phyloP scores from a whole-genome alignment of 768 basidiomycete genomes.

The Tylopilus plumbeoviolaceoides region DNA sequence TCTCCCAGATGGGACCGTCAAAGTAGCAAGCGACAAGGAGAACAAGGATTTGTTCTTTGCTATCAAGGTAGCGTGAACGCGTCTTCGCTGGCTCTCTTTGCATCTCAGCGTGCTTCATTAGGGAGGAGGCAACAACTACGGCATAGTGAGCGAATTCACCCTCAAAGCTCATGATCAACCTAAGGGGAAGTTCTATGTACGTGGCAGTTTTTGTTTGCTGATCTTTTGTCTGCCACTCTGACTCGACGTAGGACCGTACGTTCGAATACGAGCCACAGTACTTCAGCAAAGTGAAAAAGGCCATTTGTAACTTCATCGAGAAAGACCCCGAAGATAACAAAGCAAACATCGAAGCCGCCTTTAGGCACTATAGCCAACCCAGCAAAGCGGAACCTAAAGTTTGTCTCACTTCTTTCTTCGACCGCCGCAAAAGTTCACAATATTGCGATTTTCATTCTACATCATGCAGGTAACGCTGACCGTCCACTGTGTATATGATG shows the following conservation, averaged over 20 bases:
- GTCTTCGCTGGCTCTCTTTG: background rate
- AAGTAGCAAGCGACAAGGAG: background rate
- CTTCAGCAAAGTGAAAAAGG: conserved; percentile 2
- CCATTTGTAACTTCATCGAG: background rate
- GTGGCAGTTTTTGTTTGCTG: background rate
- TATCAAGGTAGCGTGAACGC: conserved; percentile 1
- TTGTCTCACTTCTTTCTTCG: background rate
- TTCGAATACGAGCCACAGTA: no score
- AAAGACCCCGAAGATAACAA: background rate
- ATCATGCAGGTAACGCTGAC: background rate
- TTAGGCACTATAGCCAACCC: background rate
- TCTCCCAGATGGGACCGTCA: conserved; percentile 24
- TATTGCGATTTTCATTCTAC: background rate
- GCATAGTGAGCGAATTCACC: conserved; percentile 24
- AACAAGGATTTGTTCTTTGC: conserved; percentile 4
- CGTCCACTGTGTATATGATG: conserved; percentile 5
- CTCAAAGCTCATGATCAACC: conserved; percentile 16
- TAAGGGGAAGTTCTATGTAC: background rate
- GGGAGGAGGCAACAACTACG: conserved; percentile 28
- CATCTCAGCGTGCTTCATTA: background rate
- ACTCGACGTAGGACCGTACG: no score
- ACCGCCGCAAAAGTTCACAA: no score
- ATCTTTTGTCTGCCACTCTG: background rate
- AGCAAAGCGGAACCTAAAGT: background rate
- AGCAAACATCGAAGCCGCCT: conserved; percentile 8